Evolutionary conservation across 2,329 filamentous ascomycete genomes (phyloP).

Genomic region (Cladobotryum mycophilum): DNA sequence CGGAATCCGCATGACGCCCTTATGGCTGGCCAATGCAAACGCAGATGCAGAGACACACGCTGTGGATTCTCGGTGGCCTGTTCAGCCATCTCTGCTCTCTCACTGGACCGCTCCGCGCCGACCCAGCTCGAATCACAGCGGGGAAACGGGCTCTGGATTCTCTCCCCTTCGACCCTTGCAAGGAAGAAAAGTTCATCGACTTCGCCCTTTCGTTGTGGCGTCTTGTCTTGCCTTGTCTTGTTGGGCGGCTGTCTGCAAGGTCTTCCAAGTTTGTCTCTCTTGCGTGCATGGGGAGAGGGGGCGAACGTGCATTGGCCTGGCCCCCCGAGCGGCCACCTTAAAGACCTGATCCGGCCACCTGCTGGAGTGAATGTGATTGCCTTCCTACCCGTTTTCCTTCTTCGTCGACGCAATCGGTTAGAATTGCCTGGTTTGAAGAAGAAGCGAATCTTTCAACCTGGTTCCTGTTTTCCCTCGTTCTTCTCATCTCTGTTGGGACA

Average conservation of each 20-base stretch:
- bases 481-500: neutral
- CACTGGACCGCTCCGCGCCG: slow-evolving; percentile 21
- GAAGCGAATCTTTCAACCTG: neutral
- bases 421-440: too few species aligned
- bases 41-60: neutral
- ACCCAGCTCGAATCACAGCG: slow-evolving; percentile 21
- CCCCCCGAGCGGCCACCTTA: slow-evolving; percentile 3
- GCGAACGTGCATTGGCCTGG: slow-evolving; percentile 1
- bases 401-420: too few species aligned
- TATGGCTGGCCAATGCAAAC: neutral
- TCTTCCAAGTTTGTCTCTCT: neutral
- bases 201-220: slow-evolving; percentile 6
- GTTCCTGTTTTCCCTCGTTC: neutral
- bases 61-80: neutral
- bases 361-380: too few species aligned
- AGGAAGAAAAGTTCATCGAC: too few species aligned
- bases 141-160: slow-evolving; percentile 10
- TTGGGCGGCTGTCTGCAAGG: slow-evolving; percentile 17
- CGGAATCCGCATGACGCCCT: too few species aligned
- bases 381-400: neutral
- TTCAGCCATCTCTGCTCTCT: slow-evolving; percentile 15
- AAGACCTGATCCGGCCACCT: neutral
- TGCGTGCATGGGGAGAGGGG: slow-evolving; percentile 3
- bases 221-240: slow-evolving; percentile 7
- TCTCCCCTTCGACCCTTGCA: neutral